phyloP scores from a whole-genome alignment of 1,139 yeast genomes.

The Diutina catenulata region DNA sequence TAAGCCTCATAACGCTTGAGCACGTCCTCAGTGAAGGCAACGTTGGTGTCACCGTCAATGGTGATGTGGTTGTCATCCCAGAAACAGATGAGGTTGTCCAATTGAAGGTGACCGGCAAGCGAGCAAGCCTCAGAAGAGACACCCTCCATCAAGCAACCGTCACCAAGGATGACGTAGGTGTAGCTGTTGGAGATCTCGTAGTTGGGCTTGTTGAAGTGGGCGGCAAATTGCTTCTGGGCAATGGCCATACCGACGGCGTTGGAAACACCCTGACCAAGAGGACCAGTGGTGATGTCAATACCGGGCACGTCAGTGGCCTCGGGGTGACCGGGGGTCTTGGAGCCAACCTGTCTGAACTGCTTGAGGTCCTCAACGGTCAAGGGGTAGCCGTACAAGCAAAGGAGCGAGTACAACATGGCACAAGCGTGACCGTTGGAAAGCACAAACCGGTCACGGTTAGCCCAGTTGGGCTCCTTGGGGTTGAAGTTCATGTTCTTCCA shows the following conservation, averaged over 20 bases:
- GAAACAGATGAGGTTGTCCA: conserved; percentile 88
- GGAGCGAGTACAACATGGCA: conserved; percentile 76
- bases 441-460: conserved; percentile 91
- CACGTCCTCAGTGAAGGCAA: conserved; percentile 94
- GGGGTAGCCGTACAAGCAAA: conserved; percentile 80
- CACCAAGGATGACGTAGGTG: conserved; percentile 84
- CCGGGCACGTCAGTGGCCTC: conserved; percentile 71
- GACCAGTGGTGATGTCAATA: conserved; percentile 97
- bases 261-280: conserved; percentile 96
- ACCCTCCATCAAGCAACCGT: conserved; percentile 99
- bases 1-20: conserved; percentile 76
- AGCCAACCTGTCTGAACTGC: conserved; percentile 80
- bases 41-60: conserved; percentile 86
- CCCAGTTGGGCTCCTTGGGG: conserved; percentile 87
- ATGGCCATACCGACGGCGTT: conserved; percentile 97
- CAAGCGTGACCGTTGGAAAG: conserved; percentile 97
- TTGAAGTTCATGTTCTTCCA: conserved; percentile 78
- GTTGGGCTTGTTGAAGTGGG: conserved; percentile 87
- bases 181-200: conserved; percentile 58
- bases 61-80: conserved; percentile 98
- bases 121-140: conserved; percentile 91
- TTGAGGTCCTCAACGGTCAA: conserved; percentile 78
- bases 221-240: conserved; percentile 88
- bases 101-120: conserved; percentile 91
- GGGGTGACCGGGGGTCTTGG: conserved; percentile 97